Conservation (phyloP, 2,329 filamentous ascomycete species). For the Cephalotrichum gorgonifer region DNA sequence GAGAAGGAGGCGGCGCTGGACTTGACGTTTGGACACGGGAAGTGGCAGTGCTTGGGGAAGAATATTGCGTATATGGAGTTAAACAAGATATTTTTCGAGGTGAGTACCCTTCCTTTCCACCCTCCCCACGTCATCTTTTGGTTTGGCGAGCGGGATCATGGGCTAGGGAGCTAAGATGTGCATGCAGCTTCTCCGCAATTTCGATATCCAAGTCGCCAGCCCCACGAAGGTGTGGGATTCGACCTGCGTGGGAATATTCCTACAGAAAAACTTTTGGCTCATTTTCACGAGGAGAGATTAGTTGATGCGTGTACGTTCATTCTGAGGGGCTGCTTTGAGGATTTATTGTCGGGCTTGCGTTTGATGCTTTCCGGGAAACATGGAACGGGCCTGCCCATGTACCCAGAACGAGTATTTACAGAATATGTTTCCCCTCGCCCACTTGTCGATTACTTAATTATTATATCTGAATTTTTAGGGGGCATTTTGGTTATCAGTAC, state of each 20-base stretch:
- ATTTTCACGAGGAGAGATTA: neutral
- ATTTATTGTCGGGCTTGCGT: too few species aligned
- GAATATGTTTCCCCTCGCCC: too few species aligned
- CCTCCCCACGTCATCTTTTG: neutral
- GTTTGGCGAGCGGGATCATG: neutral
- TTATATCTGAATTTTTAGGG: too few species aligned
- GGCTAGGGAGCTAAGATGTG: neutral
- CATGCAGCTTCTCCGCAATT: slow-evolving; percentile 1
- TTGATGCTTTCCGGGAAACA: too few species aligned
- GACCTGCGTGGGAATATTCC: neutral
- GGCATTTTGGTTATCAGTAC: too few species aligned
- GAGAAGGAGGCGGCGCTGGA: slow-evolving; percentile 26
- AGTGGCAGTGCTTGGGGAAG: slow-evolving; percentile 27
- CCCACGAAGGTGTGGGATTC: neutral
- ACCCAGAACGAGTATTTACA: too few species aligned
- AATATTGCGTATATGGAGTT: slow-evolving; percentile 27
- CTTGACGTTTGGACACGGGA: slow-evolving; percentile 26
- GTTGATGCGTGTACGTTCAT: too few species aligned
- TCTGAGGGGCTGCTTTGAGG: too few species aligned
- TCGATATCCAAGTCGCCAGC: slow-evolving; percentile 1
- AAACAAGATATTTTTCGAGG: slow-evolving; percentile 30
- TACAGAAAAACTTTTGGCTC: slow-evolving; percentile 3
- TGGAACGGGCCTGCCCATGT: too few species aligned
- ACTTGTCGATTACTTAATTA: too few species aligned
- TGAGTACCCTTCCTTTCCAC: slow-evolving; percentile 10